phyloP scores from a whole-genome alignment of 257 asterid species.

The Scutellaria minor region DNA sequence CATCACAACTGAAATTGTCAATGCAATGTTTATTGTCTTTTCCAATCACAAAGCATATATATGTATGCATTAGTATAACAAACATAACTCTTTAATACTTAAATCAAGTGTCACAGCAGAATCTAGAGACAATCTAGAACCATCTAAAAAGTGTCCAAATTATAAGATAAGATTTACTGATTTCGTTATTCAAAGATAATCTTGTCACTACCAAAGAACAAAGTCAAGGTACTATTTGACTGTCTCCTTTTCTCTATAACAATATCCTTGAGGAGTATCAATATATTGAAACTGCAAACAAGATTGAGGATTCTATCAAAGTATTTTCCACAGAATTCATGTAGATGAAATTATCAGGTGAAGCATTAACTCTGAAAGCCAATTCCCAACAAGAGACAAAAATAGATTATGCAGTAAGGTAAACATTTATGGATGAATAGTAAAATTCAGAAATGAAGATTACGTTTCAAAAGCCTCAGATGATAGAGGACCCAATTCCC shows the following conservation, averaged over 20 bases:
- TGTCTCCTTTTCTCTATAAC: background rate
- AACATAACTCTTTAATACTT: background rate
- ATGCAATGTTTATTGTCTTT: background rate
- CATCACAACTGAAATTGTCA: slow-evolving; percentile 11
- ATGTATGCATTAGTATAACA: background rate
- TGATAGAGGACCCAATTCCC: slow-evolving; percentile 96
- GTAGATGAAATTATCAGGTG: slow-evolving; percentile 9
- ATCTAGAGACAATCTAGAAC: slow-evolving; percentile 4
- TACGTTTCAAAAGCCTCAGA: slow-evolving; percentile 99
- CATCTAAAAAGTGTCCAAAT: background rate
- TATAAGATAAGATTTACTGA: background rate
- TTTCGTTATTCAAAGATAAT: background rate
- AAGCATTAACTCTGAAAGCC: slow-evolving; percentile 24
- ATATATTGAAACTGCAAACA: background rate
- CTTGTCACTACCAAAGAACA: slow-evolving; percentile 5
- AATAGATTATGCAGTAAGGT: slow-evolving; percentile 31
- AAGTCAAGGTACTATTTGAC: slow-evolving; percentile 2
- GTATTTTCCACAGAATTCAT: slow-evolving; percentile 4
- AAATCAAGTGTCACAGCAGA: slow-evolving; percentile 9
- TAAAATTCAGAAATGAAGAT: slow-evolving; percentile 38
- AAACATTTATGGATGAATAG: slow-evolving; percentile 10
- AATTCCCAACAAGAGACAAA: slow-evolving; percentile 10
- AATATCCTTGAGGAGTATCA: slow-evolving; percentile 1
- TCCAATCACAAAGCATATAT: background rate
- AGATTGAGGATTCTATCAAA: slow-evolving; percentile 14